phyloP scores from a whole-genome alignment of 306 rosid species.

The Dryas drummondii region DNA sequence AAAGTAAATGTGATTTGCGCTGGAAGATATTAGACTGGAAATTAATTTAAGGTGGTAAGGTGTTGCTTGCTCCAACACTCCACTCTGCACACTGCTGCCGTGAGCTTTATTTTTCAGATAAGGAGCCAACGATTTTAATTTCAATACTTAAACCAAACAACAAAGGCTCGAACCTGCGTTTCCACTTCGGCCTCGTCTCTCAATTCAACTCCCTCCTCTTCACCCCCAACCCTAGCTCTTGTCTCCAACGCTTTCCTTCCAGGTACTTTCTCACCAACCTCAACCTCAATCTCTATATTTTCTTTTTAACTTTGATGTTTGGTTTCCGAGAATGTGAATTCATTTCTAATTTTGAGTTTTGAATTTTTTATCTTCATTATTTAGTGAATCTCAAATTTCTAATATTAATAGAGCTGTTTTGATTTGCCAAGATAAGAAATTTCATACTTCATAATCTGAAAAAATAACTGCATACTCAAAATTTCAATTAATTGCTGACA shows the following conservation, averaged over 20 bases:
- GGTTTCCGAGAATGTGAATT: neutral
- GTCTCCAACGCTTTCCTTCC: slow-evolving; percentile 43
- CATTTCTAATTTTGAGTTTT: neutral
- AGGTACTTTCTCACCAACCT: slow-evolving; percentile 37
- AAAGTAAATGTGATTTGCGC: neutral
- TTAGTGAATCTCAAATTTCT: neutral
- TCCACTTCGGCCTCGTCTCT: slow-evolving; percentile 74
- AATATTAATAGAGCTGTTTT: neutral
- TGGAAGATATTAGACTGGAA: neutral
- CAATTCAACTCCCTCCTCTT: slow-evolving; percentile 49
- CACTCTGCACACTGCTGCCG: neutral
- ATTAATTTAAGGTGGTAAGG: neutral
- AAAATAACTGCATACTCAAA: neutral
- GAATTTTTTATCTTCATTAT: neutral
- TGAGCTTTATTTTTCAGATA: slow-evolving; percentile 3
- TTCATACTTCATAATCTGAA: neutral
- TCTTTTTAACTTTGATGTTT: neutral
- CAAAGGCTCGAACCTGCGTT: slow-evolving; percentile 72
- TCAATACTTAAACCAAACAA: neutral
- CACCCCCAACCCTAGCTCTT: slow-evolving; percentile 46
- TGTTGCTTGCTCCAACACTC: slow-evolving; percentile 7
- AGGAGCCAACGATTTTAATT: slow-evolving; percentile 9
- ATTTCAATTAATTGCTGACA: neutral
- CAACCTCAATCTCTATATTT: neutral
- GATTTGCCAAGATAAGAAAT: neutral